Conservation (phyloP, 2,329 filamentous ascomycete genomes). For the Diplodia sapinea region DNA sequence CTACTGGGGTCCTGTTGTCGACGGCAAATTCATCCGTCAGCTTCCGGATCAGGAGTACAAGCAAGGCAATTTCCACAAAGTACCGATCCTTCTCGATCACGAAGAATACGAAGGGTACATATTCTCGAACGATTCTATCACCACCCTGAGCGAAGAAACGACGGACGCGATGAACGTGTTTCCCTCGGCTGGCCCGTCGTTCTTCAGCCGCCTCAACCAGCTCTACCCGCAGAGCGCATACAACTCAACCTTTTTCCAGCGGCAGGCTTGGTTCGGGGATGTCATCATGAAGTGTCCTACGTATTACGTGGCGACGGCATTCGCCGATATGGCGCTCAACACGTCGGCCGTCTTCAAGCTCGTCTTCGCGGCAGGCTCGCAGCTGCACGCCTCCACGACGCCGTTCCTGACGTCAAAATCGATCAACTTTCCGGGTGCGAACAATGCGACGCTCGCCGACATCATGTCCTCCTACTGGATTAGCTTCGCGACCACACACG, state of each 20-base stretch:
- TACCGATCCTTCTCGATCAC: conserved; percentile 46
- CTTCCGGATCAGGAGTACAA: conserved; percentile 44
- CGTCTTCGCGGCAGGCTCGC: conserved; percentile 44
- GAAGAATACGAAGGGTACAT: conserved; percentile 49
- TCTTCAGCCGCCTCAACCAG: conserved; percentile 50
- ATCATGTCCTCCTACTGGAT: conserved; percentile 45
- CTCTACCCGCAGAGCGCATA: conserved; percentile 45
- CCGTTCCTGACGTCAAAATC: conserved; percentile 19
- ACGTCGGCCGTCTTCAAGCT: conserved; percentile 42
- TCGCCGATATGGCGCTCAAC: conserved; percentile 30
- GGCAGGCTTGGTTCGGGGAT: conserved; percentile 50
- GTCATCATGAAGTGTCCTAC: conserved; percentile 52
- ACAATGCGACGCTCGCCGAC: conserved; percentile 43
- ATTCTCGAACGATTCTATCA: conserved; percentile 44
- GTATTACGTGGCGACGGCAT: conserved; percentile 50
- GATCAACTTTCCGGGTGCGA: conserved; percentile 18
- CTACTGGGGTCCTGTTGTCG: conserved; percentile 50
- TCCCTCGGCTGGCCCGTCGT: conserved; percentile 44
- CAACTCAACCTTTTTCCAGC: conserved; percentile 48
- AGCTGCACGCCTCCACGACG: conserved; percentile 42
- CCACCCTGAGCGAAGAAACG: conserved; percentile 38
- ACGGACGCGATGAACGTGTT: conserved; percentile 42
- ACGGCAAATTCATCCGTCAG: conserved; percentile 48
- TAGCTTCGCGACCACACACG: conserved; percentile 42
- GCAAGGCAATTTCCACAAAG: conserved; percentile 43